Percentiles rank a stretch among this genome's conserved stretches.
These are phyloP conservation scores for Chlorella sp. DNA, from an alignment of 139 green algal species.

Conservation along the genomic window DNA sequence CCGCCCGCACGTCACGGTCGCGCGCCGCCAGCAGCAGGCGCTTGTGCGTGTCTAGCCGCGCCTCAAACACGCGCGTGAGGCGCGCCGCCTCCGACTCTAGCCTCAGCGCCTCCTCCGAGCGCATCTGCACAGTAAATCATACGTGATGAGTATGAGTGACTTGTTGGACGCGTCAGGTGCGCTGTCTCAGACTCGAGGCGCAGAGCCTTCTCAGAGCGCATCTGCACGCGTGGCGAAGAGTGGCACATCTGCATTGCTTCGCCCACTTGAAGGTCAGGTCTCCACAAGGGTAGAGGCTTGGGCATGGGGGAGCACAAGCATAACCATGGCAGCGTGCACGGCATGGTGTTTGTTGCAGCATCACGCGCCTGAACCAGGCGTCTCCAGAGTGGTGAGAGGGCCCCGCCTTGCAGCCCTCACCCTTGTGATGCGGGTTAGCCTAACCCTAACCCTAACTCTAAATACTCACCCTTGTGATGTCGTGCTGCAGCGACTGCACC, in stretches of 20 bases:
- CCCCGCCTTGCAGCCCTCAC: not conserved
- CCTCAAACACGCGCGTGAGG: not conserved
- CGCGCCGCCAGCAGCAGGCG: not conserved
- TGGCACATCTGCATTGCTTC: too few relatives aligned
- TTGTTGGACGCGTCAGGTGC: too few relatives aligned
- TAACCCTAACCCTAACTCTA: not conserved
- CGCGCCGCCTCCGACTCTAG: not conserved
- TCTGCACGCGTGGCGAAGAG: not conserved
- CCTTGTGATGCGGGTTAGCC: not conserved
- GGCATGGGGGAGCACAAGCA: not conserved
- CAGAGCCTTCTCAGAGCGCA: not conserved
- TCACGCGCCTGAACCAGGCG: too few relatives aligned
- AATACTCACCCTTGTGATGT: not conserved
- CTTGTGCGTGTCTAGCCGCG: not conserved
- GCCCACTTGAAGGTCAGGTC: too few relatives aligned
- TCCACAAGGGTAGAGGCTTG: not conserved
- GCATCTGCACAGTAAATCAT: not conserved
- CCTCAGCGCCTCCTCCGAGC: not conserved
- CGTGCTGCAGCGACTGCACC: not conserved
- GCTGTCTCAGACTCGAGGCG: not conserved
- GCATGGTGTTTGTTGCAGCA: too few relatives aligned
- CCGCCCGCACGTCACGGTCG: not conserved
- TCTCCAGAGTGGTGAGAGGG: too few relatives aligned
- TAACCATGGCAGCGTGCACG: too few relatives aligned
- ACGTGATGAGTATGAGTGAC: too few relatives aligned